phyloP scores from a whole-genome alignment of 2,329 filamentous ascomycete species.

The Phialophora verrucosa region DNA sequence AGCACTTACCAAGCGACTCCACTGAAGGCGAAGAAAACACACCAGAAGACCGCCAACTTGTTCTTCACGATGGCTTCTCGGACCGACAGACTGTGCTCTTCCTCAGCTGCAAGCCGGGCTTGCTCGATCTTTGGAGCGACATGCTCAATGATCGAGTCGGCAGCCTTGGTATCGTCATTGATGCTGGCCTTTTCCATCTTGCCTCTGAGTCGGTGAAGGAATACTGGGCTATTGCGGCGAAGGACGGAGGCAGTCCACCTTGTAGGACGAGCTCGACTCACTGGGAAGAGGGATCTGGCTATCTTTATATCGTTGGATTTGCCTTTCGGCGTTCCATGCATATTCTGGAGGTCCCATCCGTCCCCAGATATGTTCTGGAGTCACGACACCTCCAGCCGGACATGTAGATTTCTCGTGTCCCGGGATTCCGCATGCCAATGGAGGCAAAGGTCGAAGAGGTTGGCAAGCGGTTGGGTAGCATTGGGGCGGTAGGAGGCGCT shows the following conservation, averaged over 20 bases:
- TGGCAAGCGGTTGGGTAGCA: slow-evolving; percentile 21
- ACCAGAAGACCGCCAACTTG: slow-evolving; percentile 36
- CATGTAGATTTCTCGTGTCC: slow-evolving; percentile 7
- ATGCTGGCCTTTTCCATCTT: slow-evolving; percentile 21
- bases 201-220: neutral
- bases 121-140: slow-evolving; percentile 29
- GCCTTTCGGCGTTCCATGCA: slow-evolving; percentile 7
- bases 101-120: slow-evolving; percentile 28
- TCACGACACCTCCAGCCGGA: neutral
- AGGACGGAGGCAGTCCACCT: slow-evolving; percentile 14
- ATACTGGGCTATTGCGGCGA: neutral
- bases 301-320: slow-evolving; percentile 10
- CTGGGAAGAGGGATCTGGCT: neutral
- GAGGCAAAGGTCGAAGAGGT: slow-evolving; percentile 4
- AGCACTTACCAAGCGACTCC: slow-evolving; percentile 37
- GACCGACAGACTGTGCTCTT: slow-evolving; percentile 35
- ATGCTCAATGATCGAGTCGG: slow-evolving; percentile 23
- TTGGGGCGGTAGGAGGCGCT: slow-evolving; percentile 9
- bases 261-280: slow-evolving; percentile 5
- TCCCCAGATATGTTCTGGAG: slow-evolving; percentile 4
- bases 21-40: slow-evolving; percentile 39
- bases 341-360: slow-evolving; percentile 19
- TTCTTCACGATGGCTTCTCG: slow-evolving; percentile 34
- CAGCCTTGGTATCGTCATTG: slow-evolving; percentile 13
- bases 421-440: slow-evolving; percentile 20